Evolutionary conservation across 257 asterid species (phyloP), one percentile per base, ranked within the genome.

Genomic region (Handroanthus guayacan): DNA sequence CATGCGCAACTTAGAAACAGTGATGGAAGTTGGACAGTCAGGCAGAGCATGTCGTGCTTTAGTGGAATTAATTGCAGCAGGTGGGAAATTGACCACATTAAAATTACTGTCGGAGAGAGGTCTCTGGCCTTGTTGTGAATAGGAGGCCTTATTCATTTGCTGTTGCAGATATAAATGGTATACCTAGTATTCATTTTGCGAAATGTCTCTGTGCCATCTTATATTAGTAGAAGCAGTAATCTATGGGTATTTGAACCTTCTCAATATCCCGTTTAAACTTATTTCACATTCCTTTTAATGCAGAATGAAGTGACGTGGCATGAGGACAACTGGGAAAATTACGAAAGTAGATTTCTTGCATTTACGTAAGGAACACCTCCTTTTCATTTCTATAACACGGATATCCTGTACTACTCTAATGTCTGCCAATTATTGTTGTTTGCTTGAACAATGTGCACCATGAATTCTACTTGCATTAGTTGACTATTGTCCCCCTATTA

Each of bases 221-320:
- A 16, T 38, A 55, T 13, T 58, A 38, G 36, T 38, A 5, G 20
- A 13, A 41, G 38, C 36, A 14, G 37, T 50, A 25, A 0, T 25
- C 31, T 0, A 25, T 25, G 31, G 1, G 31, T 25, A 25, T 25
- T 25, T 81, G 45, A 69, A 16, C 34, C 48, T 47, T 69, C 43
- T 52, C 44, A 36, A 16, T 52, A 14, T 50, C 51, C 34, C 45
- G 48, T 69, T 75, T 52, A 50, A 70, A 62, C 51, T 74, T 67
- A 62, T 47, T 71, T 38, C 54, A 34, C 41, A 62, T 56, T 63
- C 54, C 63, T 67, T 48, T 50, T 79, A 67, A 34, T 84, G 88
- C 93, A 94, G 99, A 76, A 79, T 62, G 97, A 94, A 2, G 91
- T 94, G 79, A 92, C 99, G 17, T 94, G 99, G 99, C 99, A 92